These are phyloP conservation scores for Tetracentron sinense DNA, from an alignment of 164 flowering plant genomes.

Conservation along the genomic window DNA sequence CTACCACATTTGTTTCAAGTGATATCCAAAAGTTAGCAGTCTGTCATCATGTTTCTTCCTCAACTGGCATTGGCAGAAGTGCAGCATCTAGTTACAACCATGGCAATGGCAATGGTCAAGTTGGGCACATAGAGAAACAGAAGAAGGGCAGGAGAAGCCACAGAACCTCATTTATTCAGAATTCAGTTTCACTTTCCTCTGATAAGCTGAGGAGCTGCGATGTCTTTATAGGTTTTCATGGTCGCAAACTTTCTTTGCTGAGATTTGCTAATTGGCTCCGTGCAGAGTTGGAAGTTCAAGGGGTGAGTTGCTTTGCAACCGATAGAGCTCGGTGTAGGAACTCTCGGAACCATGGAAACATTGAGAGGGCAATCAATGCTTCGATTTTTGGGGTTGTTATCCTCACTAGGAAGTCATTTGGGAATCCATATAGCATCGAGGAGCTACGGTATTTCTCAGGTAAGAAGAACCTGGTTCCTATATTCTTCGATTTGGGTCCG, in stretches of 20 bases:
- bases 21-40: conserved; percentile 28
- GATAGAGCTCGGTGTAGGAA: conserved; percentile 75
- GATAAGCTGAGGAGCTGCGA: conserved; percentile 70
- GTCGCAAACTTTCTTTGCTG: conserved; percentile 67
- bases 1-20: conserved; percentile 28
- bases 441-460: conserved; percentile 68
- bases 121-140: conserved; percentile 33
- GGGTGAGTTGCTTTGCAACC: conserved; percentile 75
- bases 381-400: conserved; percentile 77
- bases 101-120: conserved; percentile 29
- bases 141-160: conserved; percentile 39
- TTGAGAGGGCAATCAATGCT: conserved; percentile 78
- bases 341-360: conserved; percentile 59
- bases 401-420: conserved; percentile 74
- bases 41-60: conserved; percentile 39
- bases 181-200: conserved; percentile 43
- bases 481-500: conserved; percentile 80
- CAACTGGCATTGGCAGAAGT: conserved; percentile 39
- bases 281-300: conserved; percentile 84
- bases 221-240: conserved; percentile 84
- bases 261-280: conserved; percentile 86
- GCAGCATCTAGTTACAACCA: conserved; percentile 34
- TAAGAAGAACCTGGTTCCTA: conserved; percentile 81
- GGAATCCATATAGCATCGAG: conserved; percentile 80
- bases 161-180: conserved; percentile 35